A percentile compares a stretch with the other conserved stretches of the same genome.
These are phyloP conservation scores for Amaranthus cruentus DNA, from an alignment of 148 eudicot genomes.

Conservation along the genomic window DNA sequence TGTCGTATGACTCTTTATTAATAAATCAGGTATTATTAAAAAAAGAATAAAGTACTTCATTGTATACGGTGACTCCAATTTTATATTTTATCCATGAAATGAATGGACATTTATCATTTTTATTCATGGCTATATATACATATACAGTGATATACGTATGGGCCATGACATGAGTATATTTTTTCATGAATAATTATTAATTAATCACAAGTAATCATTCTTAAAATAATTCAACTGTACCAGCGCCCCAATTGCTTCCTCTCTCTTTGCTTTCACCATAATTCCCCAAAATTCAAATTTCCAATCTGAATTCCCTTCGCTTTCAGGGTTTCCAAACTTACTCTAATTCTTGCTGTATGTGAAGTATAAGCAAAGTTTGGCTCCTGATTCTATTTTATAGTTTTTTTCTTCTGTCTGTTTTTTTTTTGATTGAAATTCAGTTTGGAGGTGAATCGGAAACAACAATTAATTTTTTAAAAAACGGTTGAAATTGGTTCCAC, in stretches of 20 bases:
- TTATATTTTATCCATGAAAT: no score
- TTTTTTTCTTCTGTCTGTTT: neutral
- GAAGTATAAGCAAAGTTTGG: neutral
- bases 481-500: neutral
- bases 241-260: neutral
- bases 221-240: no score
- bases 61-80: no score
- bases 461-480: neutral
- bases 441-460: neutral
- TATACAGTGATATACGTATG: no score
- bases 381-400: neutral
- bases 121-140: no score
- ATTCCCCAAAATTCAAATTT: neutral
- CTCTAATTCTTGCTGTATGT: neutral
- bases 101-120: no score
- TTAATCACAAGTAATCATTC: no score
- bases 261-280: neutral
- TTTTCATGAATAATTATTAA: no score
- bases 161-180: no score
- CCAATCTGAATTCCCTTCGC: neutral
- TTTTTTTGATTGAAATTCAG: neutral
- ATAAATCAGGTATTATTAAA: no score
- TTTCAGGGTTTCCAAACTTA: neutral
- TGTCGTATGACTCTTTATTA: no score
- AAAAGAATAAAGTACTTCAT: no score